Percentiles rank a stretch among this genome's conserved stretches.
These are phyloP conservation scores for Ceriops decandra DNA, from an alignment of 345 rosid genomes.

Conservation along the genomic window DNA sequence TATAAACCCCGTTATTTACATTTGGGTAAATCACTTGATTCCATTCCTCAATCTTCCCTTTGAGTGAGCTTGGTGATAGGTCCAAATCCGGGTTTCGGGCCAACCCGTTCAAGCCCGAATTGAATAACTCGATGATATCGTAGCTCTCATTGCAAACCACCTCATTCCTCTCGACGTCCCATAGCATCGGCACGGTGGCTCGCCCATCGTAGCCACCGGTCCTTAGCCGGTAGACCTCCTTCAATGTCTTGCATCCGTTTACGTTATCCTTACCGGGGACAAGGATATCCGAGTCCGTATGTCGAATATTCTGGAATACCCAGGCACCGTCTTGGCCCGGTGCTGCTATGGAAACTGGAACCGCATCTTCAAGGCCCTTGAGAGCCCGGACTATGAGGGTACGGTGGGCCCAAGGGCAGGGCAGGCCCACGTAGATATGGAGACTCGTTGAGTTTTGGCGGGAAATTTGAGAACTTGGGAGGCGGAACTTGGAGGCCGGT, in stretches of 20 bases:
- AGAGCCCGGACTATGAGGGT: conserved; percentile 74
- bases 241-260: conserved; percentile 56
- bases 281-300: conserved; percentile 30
- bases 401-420: conserved; percentile 97
- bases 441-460: conserved; percentile 33
- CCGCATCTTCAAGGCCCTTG: conserved; percentile 66
- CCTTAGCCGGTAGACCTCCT: conserved; percentile 58
- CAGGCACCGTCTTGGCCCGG: conserved; percentile 84
- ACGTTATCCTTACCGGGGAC: conserved; percentile 57
- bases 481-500: conserved; percentile 69
- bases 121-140: conserved; percentile 64
- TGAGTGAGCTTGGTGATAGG: conserved; percentile 49
- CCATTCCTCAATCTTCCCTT: conserved; percentile 60
- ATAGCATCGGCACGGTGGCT: conserved; percentile 78
- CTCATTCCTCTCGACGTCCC: conserved; percentile 60
- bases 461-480: conserved; percentile 29
- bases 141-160: conserved; percentile 80
- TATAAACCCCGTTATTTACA: conserved; percentile 80
- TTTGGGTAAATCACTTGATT: conserved; percentile 65
- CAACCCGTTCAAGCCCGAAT: conserved; percentile 52
- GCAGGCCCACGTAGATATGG: conserved; percentile 86
- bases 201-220: conserved; percentile 67
- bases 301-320: conserved; percentile 45
- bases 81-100: conserved; percentile 55
- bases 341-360: conserved; percentile 62